phyloP scores from a whole-genome alignment of 352 stramenopile genomes.

The Globisporangium mamillatum region DNA sequence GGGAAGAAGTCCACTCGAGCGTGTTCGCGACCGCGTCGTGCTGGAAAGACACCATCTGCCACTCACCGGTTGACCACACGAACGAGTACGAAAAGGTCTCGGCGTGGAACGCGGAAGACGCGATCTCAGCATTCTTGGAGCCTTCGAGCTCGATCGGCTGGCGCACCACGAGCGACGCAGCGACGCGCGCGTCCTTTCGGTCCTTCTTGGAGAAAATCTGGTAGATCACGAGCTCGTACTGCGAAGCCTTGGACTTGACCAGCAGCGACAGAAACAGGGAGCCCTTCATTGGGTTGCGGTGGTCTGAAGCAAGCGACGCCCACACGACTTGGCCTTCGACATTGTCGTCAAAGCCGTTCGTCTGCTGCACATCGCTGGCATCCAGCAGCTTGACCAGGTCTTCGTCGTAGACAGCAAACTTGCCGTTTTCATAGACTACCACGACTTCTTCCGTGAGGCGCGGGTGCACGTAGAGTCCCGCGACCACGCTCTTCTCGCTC shows the following conservation, averaged over 20 bases:
- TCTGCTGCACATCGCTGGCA: conserved; percentile 25
- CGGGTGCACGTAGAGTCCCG: conserved; percentile 56
- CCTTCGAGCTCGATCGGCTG: conserved; percentile 21
- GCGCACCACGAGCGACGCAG: conserved; percentile 32
- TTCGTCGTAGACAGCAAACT: conserved; percentile 57
- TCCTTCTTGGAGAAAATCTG: conserved; percentile 41
- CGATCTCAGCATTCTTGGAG: conserved; percentile 22
- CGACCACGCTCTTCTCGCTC: conserved; percentile 27
- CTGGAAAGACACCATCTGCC: conserved; percentile 46
- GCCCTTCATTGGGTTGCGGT: conserved; percentile 57
- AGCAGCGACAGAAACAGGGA: conserved; percentile 60
- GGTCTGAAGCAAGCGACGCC: conserved; percentile 49
- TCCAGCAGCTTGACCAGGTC: conserved; percentile 43
- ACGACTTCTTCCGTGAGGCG: conserved; percentile 59
- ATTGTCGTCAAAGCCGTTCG: conserved; percentile 7
- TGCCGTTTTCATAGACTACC: conserved; percentile 63
- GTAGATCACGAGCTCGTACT: conserved; percentile 57
- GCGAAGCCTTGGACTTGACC: conserved; percentile 33
- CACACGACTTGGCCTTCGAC: conserved; percentile 42
- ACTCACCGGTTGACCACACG: conserved; percentile 51
- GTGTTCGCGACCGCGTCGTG: conserved; percentile 46
- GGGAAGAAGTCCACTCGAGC: conserved; percentile 37
- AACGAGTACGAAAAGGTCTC: conserved; percentile 71
- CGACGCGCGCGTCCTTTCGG: conserved; percentile 32
- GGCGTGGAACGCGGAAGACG: conserved; percentile 62